Evolutionary conservation across 2,329 filamentous ascomycete genomes (phyloP), one percentile per base, ranked within the genome.

Genomic region (Fusarium annulatum): DNA sequence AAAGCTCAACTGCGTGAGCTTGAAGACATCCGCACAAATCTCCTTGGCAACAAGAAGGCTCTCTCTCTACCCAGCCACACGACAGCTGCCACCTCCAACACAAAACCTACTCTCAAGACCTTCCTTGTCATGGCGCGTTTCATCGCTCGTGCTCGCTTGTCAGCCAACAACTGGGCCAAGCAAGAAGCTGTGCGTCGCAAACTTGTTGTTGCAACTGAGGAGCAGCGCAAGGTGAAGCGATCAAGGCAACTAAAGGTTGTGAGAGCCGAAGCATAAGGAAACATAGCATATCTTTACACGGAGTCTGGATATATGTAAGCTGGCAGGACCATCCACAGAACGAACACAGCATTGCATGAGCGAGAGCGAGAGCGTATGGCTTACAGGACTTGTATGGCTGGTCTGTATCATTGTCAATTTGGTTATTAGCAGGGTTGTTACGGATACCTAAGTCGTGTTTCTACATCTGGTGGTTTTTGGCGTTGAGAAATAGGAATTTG

Each of bases 1-100:
- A 92, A 96, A 82, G 93, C 94, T 69, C 94, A 98, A 81, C 91
- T 98, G 67, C 90, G 91, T 59, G 92, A 98, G 79, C 91, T 98
- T 72, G 90, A 93, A 76, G 89, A 93, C 76, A 97, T 98, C 86
- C 94, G 84, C 72, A 82, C 80, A 71, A 80, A 84, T 59, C 76
- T 84, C 53, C 81, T 84, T 48, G 80, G 82, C 71, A 82, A 79
- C 78, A 82, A 83, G 69, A 81, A 81, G 58, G 70, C 82, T 48
- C 80, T 82, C 60, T 61, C 79, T 49, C 73, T 80, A 62, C 75
- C 83, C 48, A 73, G 76, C 33, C 67, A 79, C 62, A 55, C 74
- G 42, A 53, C 55, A 18, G 23, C 61, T n/a, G 33, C 60, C 38
- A 69, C 72, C 59, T 63, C 58, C 53, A 43, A 55, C 41, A 61